Conservation (phyloP, 768 basidiomycete genomes). For the Boletus reticulatus region DNA sequence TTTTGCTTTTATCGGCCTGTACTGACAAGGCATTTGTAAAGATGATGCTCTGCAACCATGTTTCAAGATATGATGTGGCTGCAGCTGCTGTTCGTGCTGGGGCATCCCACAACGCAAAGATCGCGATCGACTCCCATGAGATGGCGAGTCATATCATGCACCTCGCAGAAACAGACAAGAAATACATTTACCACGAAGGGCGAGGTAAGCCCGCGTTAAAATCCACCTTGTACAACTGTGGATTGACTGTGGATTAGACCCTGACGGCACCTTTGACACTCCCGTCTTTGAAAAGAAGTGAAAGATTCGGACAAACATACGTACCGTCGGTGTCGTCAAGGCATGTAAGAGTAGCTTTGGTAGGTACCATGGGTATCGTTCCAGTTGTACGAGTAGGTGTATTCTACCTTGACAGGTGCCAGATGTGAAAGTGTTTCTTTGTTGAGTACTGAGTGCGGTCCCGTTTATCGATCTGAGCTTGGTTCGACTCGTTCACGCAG, state of each 20-base stretch:
- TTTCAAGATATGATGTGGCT: slow-evolving; percentile 67
- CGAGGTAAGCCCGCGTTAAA: slow-evolving; percentile 40
- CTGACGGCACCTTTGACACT: slow-evolving; percentile 41
- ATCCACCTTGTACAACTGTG: not conserved
- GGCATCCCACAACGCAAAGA: slow-evolving; percentile 47
- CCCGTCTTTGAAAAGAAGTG: slow-evolving; percentile 37
- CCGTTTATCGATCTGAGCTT: too few species aligned
- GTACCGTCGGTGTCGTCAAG: too few species aligned
- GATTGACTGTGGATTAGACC: slow-evolving; percentile 23
- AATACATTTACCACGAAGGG: slow-evolving; percentile 59
- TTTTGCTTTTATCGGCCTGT: not conserved
- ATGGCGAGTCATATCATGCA: slow-evolving; percentile 58
- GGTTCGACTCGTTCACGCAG: too few species aligned
- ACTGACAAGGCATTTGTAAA: slow-evolving; percentile 20
- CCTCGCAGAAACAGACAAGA: slow-evolving; percentile 55
- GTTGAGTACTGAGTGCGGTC: too few species aligned
- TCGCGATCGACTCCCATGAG: slow-evolving; percentile 59
- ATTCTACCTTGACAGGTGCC: too few species aligned
- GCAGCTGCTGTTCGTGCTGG: slow-evolving; percentile 57
- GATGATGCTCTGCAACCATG: slow-evolving; percentile 76
- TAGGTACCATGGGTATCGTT: too few species aligned
- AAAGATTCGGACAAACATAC: not conserved
- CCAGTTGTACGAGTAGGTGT: too few species aligned
- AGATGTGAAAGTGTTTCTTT: too few species aligned
- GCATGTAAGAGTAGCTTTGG: slow-evolving; percentile 7